Evolutionary conservation across 2,329 filamentous ascomycete genomes (phyloP), one percentile per base, ranked within the genome.

Genomic region (Aspergillus novoparasiticus): DNA sequence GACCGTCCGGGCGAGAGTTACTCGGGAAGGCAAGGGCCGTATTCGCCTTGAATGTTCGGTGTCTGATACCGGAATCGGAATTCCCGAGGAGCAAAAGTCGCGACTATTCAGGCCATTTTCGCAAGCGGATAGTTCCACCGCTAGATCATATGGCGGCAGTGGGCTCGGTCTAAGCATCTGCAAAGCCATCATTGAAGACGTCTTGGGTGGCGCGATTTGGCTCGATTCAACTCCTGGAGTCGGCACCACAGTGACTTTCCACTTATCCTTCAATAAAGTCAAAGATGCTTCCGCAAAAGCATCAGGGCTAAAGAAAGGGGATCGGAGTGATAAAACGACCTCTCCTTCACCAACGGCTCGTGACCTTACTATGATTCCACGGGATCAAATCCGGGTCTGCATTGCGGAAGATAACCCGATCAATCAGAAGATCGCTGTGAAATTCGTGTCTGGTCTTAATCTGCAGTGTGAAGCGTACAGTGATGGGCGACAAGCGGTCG

Each of bases 361-460:
- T 26, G 89, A 93, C 73, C 84, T 97, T 5, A 89, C 89, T 21
- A 84, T 85, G 62, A 86, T 97, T 8, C 88, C 91, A 10, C 89
- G 91, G 62, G 87, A 93, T 51, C 84, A 96, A 61, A 83, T 98
- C 34, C 89, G 92, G 36, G 89, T 98, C 34, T 97, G 93, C 77
- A 94, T 98, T 62, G 94, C 94, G 0, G 94, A 98, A 73, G 94
- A 98, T 80, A 97, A 97, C 69, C 87, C 90, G 3, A 96, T 97
- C 81, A 97, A 97, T 71, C 92, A 96, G 73, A 93, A 91, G 76
- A 97, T 97, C 69, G 94, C 94, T 1, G 92, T 97, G 57, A 92
- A 93, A 69, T 97, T 96, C 69, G 91, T 96, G 61, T 88, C 90
- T 69, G 91, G 92, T 61, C 85, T 98, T 11, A 93, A 94, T 2